Base-by-base conservation (phyloP, 768 basidiomycete genomes). In the Tricholoma hemisulphureum region DNA sequence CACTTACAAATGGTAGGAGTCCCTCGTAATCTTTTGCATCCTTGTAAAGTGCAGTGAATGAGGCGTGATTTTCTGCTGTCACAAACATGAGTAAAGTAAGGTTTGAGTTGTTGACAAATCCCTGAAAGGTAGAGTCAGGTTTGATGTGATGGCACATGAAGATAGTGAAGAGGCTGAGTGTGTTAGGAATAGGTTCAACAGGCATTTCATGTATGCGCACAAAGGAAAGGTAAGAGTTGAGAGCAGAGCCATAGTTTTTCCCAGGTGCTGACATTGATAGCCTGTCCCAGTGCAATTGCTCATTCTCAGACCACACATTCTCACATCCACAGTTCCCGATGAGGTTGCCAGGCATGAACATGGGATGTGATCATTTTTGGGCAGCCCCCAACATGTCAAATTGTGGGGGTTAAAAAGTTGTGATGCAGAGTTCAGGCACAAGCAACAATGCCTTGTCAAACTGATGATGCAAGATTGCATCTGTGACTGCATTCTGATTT, bases 81-180 rank as follows among this genome's bases (percentile, higher is more conserved):
- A 7, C n/a, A 18, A 16, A 69, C 66, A 28, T n/a, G n/a, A n/a
- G n/a, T n/a, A 77, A 77, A 0, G 58, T 58, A 6, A 74, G 11
- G n/a, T 65, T 41, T 1, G 35, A 50, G n/a, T 75, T 73, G 0
- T 66, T 0, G 73, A n/a, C n/a, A 37, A n/a, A 37, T 37, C 1
- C 35, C 35, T 18, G 35, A 37, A n/a, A 37, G 35, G 35, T 37
- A 37, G 3, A n/a, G 51, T 26, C 1, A n/a, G 18, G 11, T 37
- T 7, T 37, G n/a, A n/a, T n/a, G n/a, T n/a, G n/a, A n/a, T n/a
- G n/a, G n/a, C n/a, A n/a, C n/a, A n/a, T n/a, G n/a, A n/a, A n/a
- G n/a, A 77, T 0, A n/a, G n/a, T n/a, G n/a, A n/a, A n/a, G 7
- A 37, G 35, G 35, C 35, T 37, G 2, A 37, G 35, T 16, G n/a